Evolutionary conservation across 2,329 filamentous ascomycete genomes (phyloP), one percentile per base, ranked within the genome.

Genomic region (Esteya vermicola): DNA sequence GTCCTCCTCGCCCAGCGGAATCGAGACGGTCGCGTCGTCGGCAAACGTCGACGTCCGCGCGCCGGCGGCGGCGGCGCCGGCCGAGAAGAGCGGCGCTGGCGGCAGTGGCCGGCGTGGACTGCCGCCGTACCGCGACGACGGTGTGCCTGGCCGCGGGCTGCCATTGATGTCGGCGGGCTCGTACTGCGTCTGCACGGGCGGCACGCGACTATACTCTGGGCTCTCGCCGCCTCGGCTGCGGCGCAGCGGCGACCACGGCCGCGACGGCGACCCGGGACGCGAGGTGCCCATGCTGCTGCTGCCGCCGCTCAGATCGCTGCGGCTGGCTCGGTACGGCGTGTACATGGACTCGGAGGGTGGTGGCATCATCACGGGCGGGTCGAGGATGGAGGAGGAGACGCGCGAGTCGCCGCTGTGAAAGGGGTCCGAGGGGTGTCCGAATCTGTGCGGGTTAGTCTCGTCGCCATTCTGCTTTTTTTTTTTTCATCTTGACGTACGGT

Each of bases 131-230:
- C 78, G 72, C 3, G 85, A 89, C 1, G 86, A 86, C 2, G 89
- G 86, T 0, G 89, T 95, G 6, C 89, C 89, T 2, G 91, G 89
- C 43, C 91, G 68, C 7, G 91, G 88, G 45, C 76, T 88, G 36
- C 91, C 91, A 52, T 96, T 89, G 43, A 96, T 61, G 50, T 95
- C 88, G 19, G 79, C 70, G 0, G 86, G 85, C 58, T 96, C 91
- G 58, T 91, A 96, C 4, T 77, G 70, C 20, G 80, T 64, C 48
- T 68, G 77, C 1, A 78, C 74, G 1, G 83, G 74, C 3, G 83
- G 74, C 26, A 27, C 18, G 25, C 25, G 30, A 18, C 38, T 33
- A 10, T 34, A 85, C 45, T 88, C 83, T 25, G 54, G 22, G 14
- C 40, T 39, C n/a, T 36, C 8, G 36, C 27, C 39, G 19, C 16